Conservation (phyloP, 257 asterid genomes). For the Solanum chiquidenum region DNA sequence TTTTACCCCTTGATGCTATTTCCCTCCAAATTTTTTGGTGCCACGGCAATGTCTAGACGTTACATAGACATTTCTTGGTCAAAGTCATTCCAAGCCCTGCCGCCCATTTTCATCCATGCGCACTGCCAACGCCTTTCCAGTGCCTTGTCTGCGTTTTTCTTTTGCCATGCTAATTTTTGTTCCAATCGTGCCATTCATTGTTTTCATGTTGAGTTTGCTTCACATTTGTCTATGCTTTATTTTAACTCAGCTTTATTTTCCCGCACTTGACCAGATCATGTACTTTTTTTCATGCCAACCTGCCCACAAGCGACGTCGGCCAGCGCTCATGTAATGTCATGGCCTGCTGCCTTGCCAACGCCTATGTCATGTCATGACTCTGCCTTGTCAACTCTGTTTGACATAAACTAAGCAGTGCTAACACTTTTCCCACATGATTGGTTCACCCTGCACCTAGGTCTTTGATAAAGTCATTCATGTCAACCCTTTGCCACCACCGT, state of each 20-base stretch:
- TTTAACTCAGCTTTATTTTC: neutral
- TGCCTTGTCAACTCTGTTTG: neutral
- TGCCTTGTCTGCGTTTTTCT: neutral
- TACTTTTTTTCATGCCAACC: neutral
- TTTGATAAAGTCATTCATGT: too few species aligned
- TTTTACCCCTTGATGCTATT: too few species aligned
- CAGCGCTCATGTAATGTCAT: neutral
- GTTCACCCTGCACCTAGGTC: too few species aligned
- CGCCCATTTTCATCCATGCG: neutral
- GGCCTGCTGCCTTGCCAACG: neutral
- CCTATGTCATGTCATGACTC: neutral
- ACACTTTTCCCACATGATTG: too few species aligned
- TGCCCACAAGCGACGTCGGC: neutral
- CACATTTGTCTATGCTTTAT: too few species aligned
- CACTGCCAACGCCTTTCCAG: neutral
- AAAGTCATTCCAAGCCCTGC: neutral
- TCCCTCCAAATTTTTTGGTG: too few species aligned
- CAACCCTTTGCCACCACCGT: too few species aligned
- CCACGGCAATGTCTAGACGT: too few species aligned
- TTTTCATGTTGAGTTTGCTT: too few species aligned
- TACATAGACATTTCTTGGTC: too few species aligned
- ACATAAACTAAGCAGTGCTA: too few species aligned
- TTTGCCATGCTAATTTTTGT: neutral
- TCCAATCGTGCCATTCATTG: too few species aligned
- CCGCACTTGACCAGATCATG: neutral